These are phyloP conservation scores for Amylocarpus encephaloides DNA, from an alignment of 2,329 filamentous ascomycete species.

Conservation along the genomic window DNA sequence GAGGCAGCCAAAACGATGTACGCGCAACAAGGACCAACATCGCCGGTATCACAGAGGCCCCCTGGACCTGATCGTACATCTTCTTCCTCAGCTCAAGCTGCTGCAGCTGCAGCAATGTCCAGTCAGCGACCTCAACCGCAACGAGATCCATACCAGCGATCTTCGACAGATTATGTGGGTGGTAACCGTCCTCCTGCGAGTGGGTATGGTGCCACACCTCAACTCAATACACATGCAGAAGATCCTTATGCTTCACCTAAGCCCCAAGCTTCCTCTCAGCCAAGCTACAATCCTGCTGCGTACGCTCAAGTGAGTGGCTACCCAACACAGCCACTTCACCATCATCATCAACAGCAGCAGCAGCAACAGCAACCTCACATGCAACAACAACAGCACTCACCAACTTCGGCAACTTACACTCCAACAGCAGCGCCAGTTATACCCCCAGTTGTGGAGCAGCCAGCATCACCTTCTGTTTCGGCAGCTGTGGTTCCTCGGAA, in stretches of 20 bases:
- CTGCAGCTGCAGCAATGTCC: constrained; percentile 54
- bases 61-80: constrained; percentile 45
- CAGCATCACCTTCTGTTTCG: constrained; percentile 25
- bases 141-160: constrained; percentile 25
- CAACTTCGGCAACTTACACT: constrained; percentile 26
- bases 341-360: constrained; percentile 34
- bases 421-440: constrained; percentile 25
- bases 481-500: constrained; percentile 39
- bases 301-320: constrained; percentile 61
- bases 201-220: constrained; percentile 16
- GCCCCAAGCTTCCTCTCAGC: constrained; percentile 42
- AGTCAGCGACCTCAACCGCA: constrained; percentile 30
- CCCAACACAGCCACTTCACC: constrained; percentile 36
- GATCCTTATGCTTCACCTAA: constrained; percentile 26
- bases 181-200: constrained; percentile 15
- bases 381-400: constrained; percentile 33
- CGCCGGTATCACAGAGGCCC: constrained; percentile 36
- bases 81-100: constrained; percentile 48
- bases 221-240: constrained; percentile 23
- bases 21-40: constrained; percentile 28
- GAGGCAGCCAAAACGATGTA: constrained; percentile 62
- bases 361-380: constrained; percentile 23
- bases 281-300: constrained; percentile 70
- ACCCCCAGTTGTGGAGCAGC: constrained; percentile 8
- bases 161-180: constrained; percentile 27